Evolutionary conservation across 1,139 yeast species (phyloP), one percentile per base, ranked within the genome.

Genomic region (Blastobotrys arbuscula): DNA sequence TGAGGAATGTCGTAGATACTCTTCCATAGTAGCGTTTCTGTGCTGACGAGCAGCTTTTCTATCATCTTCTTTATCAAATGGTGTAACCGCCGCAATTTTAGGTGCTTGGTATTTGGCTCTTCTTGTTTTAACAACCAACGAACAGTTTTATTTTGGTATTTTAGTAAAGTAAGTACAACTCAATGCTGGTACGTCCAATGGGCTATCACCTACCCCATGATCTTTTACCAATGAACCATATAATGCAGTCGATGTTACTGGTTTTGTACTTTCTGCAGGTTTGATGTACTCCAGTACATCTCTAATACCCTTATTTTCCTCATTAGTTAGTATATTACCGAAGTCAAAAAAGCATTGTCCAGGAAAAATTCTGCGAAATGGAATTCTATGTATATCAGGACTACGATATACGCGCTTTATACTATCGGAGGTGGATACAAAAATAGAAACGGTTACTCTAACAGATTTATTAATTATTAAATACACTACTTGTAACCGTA

Each of bases 11-110:
- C 61, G 62, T 55, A 92, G 74, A 62, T 87, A 92, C 65, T 94
- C 98, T 63, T 92, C 97, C 96, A 92, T 86, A 59, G 96, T 83
- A 63, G 87, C 95, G 66, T 90, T 76, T 47, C 82, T 76, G 47
- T 68, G 68, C 42, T 70, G 65, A 48, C 71, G 67, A 45, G 68
- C 66, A 45, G 70, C 65, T 47, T 51, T 65, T 66, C 51, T 67
- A 68, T 34, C 66, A 63, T 57, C 69, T 61, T 49, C 71, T 67
- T 57, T 69, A 64, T 55, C 44, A 48, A 57, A 56, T 39, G 65
- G 62, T 23, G 63, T 53, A 15, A 57, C 62, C 9, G 68, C 64
- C n/a, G 90, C 74, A 52, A 94, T 88, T 72, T 85, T 88, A 21
- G 98, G 98, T 39, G 97, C 97, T 63, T 73, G 83, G 72, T 92